A percentile compares a stretch with the other conserved stretches of the same genome.
Evolutionary conservation across 352 stramenopile species (phyloP).

Genomic region (Paralagenidium karlingii): DNA sequence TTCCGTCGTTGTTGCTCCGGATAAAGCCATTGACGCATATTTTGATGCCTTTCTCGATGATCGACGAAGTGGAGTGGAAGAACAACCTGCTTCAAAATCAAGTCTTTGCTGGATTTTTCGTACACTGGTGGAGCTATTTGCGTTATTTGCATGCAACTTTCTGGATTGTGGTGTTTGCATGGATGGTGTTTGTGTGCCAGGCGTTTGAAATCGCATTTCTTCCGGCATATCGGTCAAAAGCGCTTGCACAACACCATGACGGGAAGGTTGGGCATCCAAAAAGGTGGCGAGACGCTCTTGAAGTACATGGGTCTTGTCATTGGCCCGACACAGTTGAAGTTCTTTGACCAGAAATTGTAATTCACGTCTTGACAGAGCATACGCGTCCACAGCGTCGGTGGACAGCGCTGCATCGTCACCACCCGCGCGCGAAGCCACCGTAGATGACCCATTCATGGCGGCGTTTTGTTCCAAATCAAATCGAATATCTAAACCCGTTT

Average conservation of each 20-base stretch:
- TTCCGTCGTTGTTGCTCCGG: not conserved
- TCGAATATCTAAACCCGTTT: too few relatives aligned
- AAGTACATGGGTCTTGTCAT: constrained; percentile 59
- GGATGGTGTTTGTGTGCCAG: constrained; percentile 4
- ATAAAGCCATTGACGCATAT: not conserved
- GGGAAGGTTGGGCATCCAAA: constrained; percentile 15
- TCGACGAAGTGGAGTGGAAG: too few relatives aligned
- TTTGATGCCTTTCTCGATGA: constrained; percentile 3
- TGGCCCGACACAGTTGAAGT: constrained; percentile 43
- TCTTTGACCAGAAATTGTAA: constrained; percentile 53
- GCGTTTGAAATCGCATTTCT: constrained; percentile 1
- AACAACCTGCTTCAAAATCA: not conserved
- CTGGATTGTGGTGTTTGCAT: not conserved
- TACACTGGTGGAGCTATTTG: constrained; percentile 1
- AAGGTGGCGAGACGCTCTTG: constrained; percentile 27
- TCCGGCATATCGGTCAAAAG: constrained; percentile 7
- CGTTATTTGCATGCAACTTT: constrained; percentile 5
- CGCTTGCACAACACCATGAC: constrained; percentile 13
- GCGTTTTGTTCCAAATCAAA: too few relatives aligned
- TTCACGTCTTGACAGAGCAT: constrained; percentile 35
- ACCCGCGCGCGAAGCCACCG: too few relatives aligned
- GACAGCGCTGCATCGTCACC: too few relatives aligned
- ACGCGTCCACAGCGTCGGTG: constrained; percentile 16
- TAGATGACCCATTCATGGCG: too few relatives aligned
- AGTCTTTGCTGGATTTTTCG: constrained; percentile 4